Evolutionary conservation across 163 green algal genomes (phyloP).

Genomic region (Prototheca stagnorum): DNA sequence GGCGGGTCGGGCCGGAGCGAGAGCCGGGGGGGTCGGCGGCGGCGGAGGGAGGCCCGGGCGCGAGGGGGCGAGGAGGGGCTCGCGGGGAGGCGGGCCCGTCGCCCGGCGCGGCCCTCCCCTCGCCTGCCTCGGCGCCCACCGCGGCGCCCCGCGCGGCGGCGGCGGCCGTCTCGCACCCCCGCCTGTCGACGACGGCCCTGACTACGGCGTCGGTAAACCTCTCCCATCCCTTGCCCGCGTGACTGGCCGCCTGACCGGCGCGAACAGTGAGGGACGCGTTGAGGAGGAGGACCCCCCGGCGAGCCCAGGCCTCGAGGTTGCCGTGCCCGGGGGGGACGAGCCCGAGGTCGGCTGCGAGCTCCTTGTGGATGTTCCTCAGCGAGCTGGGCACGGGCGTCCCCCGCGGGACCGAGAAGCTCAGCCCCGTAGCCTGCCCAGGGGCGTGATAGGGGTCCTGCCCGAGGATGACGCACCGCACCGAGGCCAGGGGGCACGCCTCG

Average conservation of each 20-base stretch:
- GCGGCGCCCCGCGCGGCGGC: too few relatives aligned
- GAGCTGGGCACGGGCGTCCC: constrained; percentile 40
- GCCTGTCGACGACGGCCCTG: constrained; percentile 30
- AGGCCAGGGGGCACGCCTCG: constrained; percentile 29
- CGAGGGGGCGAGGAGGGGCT: too few relatives aligned
- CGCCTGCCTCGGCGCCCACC: too few relatives aligned
- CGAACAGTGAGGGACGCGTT: constrained; percentile 81
- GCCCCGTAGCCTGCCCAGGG: constrained; percentile 70
- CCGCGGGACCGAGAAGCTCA: constrained; percentile 71
- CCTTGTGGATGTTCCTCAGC: constrained; percentile 83
- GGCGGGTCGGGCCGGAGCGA: too few relatives aligned
- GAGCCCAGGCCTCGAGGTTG: constrained; percentile 33
- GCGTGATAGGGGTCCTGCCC: constrained; percentile 92
- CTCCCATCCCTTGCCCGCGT: constrained; percentile 72
- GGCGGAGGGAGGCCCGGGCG: too few relatives aligned
- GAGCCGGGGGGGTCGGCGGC: too few relatives aligned
- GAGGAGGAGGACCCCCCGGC: constrained; percentile 82
- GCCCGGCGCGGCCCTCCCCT: too few relatives aligned
- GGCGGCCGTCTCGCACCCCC: too few relatives aligned
- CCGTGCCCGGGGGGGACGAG: constrained; percentile 3
- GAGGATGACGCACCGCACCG: constrained; percentile 74
- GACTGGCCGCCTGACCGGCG: constrained; percentile 53
- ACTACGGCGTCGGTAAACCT: constrained; percentile 72
- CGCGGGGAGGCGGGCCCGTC: too few relatives aligned
- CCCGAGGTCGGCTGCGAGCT: constrained; percentile 52